Base-by-base conservation (phyloP, 208 protist species). In the Crithidia bombi region DNA sequence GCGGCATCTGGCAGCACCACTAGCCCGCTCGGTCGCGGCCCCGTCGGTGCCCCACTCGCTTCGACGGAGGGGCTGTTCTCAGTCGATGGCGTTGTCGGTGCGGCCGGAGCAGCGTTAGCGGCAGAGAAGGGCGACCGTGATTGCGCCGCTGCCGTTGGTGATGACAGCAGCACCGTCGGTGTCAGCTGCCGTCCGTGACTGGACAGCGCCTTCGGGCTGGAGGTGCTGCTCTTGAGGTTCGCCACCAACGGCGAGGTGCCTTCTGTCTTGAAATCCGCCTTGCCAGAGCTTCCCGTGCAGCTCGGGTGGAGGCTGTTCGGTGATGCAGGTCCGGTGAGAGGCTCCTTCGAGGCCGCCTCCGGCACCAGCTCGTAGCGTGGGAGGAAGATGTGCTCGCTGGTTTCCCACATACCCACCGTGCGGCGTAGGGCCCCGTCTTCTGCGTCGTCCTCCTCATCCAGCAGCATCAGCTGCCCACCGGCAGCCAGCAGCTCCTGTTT, bases 321-420 rank as follows among this genome's bases (percentile, higher is more conserved):
- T 1, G 68, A 74, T 4, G 68, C 68, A 11, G 38, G 50, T 0
- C 49, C 50, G 19, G 58, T 74, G 30, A 74, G 59, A 7, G 68
- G 50, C 58, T 51, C 43, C 30, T 41, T 54, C 50, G 68, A 74
- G 23, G 50, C 68, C 1, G 28, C 59, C 1, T 76, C 65, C 26
- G 66, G 39, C 10, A 83, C 69, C n/a, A 83, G 46, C 61, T 89
- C 80, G 69, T 91, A 91, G 6, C 30, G 61, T 21, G 86, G 77
- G 19, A 91, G 33, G 43, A 91, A 89, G 26, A 91, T 66, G 69
- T 86, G 69, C 67, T 88, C 83, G 30, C 78, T 68, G 19, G 80
- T 83, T 21, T 78, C 69, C 68, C 82, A 73, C 35, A 89, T 55
- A 5, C 86, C 86, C 35, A 90, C 61, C 0, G 30, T 68, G 19